A percentile compares a stretch with the other conserved stretches of the same genome.
Evolutionary conservation across 2,329 filamentous ascomycete species (phyloP).

Genomic region (Proliferodiscus dingleyae): DNA sequence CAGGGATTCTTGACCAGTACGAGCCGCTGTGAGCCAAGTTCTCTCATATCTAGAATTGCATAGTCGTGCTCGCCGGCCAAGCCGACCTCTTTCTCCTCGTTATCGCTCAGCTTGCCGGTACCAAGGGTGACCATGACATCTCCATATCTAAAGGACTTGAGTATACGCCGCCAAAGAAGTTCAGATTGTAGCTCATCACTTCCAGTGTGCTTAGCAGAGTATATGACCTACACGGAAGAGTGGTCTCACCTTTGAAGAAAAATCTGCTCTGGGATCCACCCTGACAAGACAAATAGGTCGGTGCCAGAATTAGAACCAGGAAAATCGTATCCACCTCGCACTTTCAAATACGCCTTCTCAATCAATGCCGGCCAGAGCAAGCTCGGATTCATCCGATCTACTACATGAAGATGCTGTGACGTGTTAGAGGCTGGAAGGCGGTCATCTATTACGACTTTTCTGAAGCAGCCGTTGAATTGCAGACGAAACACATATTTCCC

Average conservation of each 20-base stretch:
- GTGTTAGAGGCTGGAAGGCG: constrained; percentile 74
- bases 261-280: constrained; percentile 95
- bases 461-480: constrained; percentile 91
- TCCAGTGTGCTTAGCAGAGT: constrained; percentile 3
- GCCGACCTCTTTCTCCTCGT: constrained; percentile 75
- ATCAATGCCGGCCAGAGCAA: constrained; percentile 87
- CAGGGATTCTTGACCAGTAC: constrained; percentile 94
- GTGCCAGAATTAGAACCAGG: constrained; percentile 96
- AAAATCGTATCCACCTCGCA: constrained; percentile 94
- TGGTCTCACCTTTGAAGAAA: constrained; percentile 67
- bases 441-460: constrained; percentile 85
- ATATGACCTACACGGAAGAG: background rate
- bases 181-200: constrained; percentile 75
- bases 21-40: constrained; percentile 56
- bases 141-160: constrained; percentile 67
- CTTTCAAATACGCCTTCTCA: constrained; percentile 95
- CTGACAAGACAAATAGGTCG: constrained; percentile 85
- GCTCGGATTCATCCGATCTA: constrained; percentile 76
- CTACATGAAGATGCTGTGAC: constrained; percentile 74
- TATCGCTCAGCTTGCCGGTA: constrained; percentile 72
- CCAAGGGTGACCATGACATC: constrained; percentile 87
- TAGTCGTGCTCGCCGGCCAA: constrained; percentile 92
- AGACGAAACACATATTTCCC: constrained; percentile 91
- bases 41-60: constrained; percentile 75
- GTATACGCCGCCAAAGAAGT: constrained; percentile 72